A percentile compares a stretch with the other conserved stretches of the same genome.
Conservation (phyloP, 192 early-diverging fungal species). For the Backusella sp. region DNA sequence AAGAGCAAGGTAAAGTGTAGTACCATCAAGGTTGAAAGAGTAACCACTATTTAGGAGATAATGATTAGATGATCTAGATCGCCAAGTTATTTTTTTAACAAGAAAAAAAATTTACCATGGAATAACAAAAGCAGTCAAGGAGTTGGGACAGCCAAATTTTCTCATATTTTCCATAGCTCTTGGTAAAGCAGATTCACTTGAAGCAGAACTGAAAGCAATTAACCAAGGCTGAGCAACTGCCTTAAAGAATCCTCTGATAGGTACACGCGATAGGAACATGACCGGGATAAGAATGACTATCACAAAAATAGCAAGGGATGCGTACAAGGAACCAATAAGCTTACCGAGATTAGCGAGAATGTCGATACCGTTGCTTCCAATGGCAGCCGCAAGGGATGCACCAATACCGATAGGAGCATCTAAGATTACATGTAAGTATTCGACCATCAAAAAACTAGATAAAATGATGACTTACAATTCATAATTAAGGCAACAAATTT, state of each 20-base stretch:
- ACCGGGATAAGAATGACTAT: slow-evolving; percentile 58
- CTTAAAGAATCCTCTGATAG: slow-evolving; percentile 50
- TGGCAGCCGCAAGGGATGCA: slow-evolving; percentile 51
- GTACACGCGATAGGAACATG: slow-evolving; percentile 51
- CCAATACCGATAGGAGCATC: slow-evolving; percentile 68
- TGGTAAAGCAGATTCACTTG: slow-evolving; percentile 70
- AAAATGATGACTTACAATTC: slow-evolving; percentile 37
- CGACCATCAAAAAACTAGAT: background rate
- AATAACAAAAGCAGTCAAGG: slow-evolving; percentile 67
- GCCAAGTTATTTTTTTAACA: background rate
- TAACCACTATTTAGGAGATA: slow-evolving; percentile 47
- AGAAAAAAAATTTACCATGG: slow-evolving; percentile 25
- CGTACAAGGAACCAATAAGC: slow-evolving; percentile 65
- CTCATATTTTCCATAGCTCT: slow-evolving; percentile 70
- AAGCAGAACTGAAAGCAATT: slow-evolving; percentile 75
- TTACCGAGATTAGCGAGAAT: slow-evolving; percentile 59
- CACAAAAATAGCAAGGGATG: slow-evolving; percentile 56
- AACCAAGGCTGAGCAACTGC: slow-evolving; percentile 60
- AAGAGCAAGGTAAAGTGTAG: slow-evolving; percentile 68
- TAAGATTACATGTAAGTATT: background rate
- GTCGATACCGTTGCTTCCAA: slow-evolving; percentile 59
- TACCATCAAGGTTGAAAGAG: slow-evolving; percentile 78
- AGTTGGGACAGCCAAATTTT: slow-evolving; percentile 61
- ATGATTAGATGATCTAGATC: background rate
- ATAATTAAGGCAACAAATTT: slow-evolving; percentile 58